Base-by-base conservation (phyloP, 805 yeast species). In the Pichia nanzhaoensis region DNA sequence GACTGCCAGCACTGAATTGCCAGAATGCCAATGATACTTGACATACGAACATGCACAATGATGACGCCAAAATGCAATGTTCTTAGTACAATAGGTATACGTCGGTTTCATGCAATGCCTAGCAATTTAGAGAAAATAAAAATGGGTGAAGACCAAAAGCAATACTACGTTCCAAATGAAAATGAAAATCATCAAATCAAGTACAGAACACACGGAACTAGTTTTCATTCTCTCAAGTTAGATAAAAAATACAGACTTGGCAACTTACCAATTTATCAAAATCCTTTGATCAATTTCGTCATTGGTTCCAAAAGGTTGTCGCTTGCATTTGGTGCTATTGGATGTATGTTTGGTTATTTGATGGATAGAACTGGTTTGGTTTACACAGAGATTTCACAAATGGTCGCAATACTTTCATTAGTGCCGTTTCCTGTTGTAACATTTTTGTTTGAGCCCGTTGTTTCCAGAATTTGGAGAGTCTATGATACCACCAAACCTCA, bases 381-480 rank as follows among this genome's bases (percentile, higher is more conserved):
- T 42, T 72, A 73, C 45, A 75, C 73, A 5, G 65, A 71, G 16
- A 64, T 77, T 49, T 75, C 77, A 2, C 51, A 64, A 33, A 34
- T 65, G 4, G 61, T 70, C 21, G 66, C 73, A 1, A 55, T 73
- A 5, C 52, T 79, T 4, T 56, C 77, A 0, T 57, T 76, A 1
- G 49, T 78, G 14, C 82, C 86, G 4, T 61, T 75, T 2, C 93
- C 95, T 0, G 60, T 79, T 2, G 64, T 76, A 2, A 69, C 69
- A 17, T 78, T 70, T 55, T 69, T 77, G 41, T 75, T 86, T 3
- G 66, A 70, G 30, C 80, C 85, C 43, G 83, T 82, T 52, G 95
- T 87, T 27, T 69, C 85, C 3, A 67, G 87, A 50, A 77, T 87
- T 14, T 84, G 76, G 64, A 65, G 95, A 37, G 67, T 86, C 19